Evolutionary conservation across 306 rosid species (phyloP), one percentile per base, ranked within the genome.

Genomic region (Delonix regia): DNA sequence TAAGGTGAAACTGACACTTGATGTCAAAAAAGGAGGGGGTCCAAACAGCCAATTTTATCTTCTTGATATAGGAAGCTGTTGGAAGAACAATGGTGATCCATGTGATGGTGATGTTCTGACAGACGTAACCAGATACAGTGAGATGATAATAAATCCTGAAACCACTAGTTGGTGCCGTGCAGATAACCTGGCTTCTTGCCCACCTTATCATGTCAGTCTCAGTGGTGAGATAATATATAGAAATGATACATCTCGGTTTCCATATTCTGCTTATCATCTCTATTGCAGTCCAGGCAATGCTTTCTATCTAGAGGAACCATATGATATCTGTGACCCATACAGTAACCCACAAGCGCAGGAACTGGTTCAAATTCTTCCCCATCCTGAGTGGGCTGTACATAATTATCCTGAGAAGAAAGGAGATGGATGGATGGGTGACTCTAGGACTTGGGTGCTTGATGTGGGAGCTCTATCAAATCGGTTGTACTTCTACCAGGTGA

Each of bases 341-440:
- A 89, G 92, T 81, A 89, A 89, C 36, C 90, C 88, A 52, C 87
- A 84, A 83, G 78, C 92, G 15, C 90, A 89, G 66, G 90, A 89
- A 38, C 61, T 89, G 45, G 70, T 89, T 33, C 92, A 89, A 64
- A 86, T 89, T 80, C 87, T 89, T 68, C 92, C 90, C 45, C 92
- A 86, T 75, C 83, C 86, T 41, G 92, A 84, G 62, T 89, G 92
- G 92, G 82, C 85, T 67, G 80, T 78, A 6, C 88, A 89, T 78
- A 88, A 88, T 55, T 89, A 82, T 83, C 92, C 90, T 42, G 62
- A 39, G 59, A 78, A 78, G 62, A 51, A 85, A 72, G 93, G 93
- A 73, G 83, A 85, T 52, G 93, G 93, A 21, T 89, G 93, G 93
- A 27, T 83, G 67, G 93, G 93, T 49, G 80, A 85, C 76, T 61